phyloP scores from a whole-genome alignment of 139 green algal species.

The Astrephomene gubernaculifera region DNA sequence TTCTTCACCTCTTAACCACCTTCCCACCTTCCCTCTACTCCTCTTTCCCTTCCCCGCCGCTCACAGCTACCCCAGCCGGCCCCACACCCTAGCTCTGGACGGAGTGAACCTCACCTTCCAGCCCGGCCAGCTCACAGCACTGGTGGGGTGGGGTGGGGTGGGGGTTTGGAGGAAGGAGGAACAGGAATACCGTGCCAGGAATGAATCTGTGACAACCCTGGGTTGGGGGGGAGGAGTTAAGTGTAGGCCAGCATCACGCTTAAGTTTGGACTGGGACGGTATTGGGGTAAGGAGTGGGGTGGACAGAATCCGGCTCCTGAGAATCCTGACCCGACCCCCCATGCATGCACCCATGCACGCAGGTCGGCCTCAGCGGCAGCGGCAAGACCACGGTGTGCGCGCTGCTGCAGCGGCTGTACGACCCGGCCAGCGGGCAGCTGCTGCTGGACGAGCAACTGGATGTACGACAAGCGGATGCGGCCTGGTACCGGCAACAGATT shows the following conservation, averaged over 20 bases:
- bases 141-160: conserved; percentile 62
- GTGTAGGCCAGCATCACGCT: no score
- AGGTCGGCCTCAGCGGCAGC: conserved; percentile 65
- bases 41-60: neutral
- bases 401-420: conserved; percentile 85
- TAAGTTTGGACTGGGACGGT: no score
- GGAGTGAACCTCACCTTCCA: conserved; percentile 69
- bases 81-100: conserved; percentile 60
- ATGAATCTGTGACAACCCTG: no score
- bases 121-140: conserved; percentile 74
- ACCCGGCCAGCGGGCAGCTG: conserved; percentile 63
- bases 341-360: no score
- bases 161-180: neutral
- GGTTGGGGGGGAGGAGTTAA: no score
- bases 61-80: conserved; percentile 60
- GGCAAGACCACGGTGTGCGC: conserved; percentile 83
- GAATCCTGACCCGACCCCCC: no score
- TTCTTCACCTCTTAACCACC: no score
- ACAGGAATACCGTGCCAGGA: no score
- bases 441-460: conserved; percentile 48
- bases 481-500: conserved; percentile 76
- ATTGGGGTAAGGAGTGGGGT: no score
- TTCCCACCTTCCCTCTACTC: no score
- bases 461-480: conserved; percentile 62
- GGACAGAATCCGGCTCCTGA: no score